phyloP scores from a whole-genome alignment of 139 green algal genomes.

The Edaphochlamys debaryana region DNA sequence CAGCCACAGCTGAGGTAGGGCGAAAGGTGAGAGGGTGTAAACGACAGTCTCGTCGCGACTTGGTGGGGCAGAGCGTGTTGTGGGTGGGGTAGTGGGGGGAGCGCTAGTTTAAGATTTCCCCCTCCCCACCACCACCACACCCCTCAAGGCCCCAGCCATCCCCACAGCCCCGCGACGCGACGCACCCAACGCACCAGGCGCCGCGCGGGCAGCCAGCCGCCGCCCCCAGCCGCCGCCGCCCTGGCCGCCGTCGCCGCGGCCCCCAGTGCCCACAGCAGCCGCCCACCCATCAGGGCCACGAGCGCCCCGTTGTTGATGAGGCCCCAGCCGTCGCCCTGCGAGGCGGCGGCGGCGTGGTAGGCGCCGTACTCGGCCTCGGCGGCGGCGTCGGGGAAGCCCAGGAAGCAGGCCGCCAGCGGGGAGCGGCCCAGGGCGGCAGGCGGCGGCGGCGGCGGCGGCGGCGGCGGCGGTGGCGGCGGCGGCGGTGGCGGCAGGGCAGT shows the following conservation, averaged over 20 bases:
- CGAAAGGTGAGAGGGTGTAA: neutral
- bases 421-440: too few species aligned
- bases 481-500: neutral
- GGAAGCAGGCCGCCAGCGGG: neutral
- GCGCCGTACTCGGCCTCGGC: conserved; percentile 8
- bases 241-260: neutral
- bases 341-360: neutral
- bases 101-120: too few species aligned
- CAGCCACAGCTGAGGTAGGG: neutral
- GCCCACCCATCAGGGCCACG: neutral
- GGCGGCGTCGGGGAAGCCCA: conserved; percentile 1
- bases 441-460: neutral
- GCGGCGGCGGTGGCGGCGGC: too few species aligned
- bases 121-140: too few species aligned
- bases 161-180: too few species aligned
- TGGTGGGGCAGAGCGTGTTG: neutral
- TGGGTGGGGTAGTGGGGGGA: neutral
- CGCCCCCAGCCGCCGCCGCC: neutral
- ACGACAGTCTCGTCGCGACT: too few species aligned
- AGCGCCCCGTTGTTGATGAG: neutral
- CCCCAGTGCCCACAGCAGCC: too few species aligned
- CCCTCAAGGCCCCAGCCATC: too few species aligned
- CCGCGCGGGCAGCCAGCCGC: neutral
- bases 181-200: neutral
- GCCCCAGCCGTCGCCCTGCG: neutral